Base-by-base conservation (phyloP, 176 grass and related monocot species). In the Ensete glaucum region DNA sequence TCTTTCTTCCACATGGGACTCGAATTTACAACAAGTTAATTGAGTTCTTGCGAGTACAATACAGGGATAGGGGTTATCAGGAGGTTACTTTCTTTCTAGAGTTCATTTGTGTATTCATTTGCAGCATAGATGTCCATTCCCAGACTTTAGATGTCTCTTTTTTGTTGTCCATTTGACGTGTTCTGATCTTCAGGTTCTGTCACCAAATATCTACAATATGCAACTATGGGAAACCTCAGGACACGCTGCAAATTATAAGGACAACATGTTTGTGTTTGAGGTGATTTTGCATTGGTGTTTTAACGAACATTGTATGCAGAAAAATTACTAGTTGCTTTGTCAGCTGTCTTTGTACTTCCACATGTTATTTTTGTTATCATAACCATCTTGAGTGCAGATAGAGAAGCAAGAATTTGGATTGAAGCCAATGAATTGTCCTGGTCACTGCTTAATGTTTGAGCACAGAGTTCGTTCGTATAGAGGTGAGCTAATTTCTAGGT, bases 401-500 rank as follows among this genome's bases (percentile, higher is more conserved):
- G 95, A 99, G 84, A 99, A 93, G 72, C 90, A 99, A 74, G 95
- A 94, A 82, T 99, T 99, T 77, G 95, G 90, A 82, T 90, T 99
- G 67, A 99, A 99, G 83, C 95, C 95, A 79, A 99, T 99, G 95
- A 99, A 99, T 84, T 99, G 95, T 79, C 95, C 95, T 63, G 95
- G 95, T 1, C 95, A 94, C 72, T 99, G 95, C 79, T 82, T 99
- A 87, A 99, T 99, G 95, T 99, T 99, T 87, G 84, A 89, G 58
- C 81, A 94, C 74, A 80, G 91, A 76, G 88, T 89, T 85, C 95
- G 95, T 27, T 99, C 95, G 0, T 99, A 94, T 73, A 99, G 95
- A 99, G 90, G 95, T 94, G 29, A 77, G 77, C 79, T 85, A 50
- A 78, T 77, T 66, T 50, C 17, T 72, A 81, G 26, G 53, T 23